Conservation (phyloP, 2,329 filamentous ascomycete species). For the Cryphonectria parasitica region DNA sequence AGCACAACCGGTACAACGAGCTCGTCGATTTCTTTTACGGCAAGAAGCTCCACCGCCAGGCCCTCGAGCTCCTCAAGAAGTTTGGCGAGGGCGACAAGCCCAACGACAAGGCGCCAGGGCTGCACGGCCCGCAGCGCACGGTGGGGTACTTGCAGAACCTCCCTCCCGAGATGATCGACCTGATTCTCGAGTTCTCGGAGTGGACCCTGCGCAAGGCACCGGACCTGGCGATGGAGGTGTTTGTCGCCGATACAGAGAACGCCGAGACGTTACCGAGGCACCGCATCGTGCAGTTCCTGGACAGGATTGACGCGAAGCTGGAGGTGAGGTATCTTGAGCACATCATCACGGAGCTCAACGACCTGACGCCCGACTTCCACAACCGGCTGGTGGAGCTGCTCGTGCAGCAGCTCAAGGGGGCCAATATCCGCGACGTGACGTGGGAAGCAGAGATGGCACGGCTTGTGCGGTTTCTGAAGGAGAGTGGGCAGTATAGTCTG, state of each 20-base stretch:
- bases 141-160: conserved; percentile 89
- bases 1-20: conserved; percentile 87
- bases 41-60: conserved; percentile 88
- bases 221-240: conserved; percentile 85
- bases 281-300: conserved; percentile 74
- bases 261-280: conserved; percentile 85
- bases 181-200: conserved; percentile 87
- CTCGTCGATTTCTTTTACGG: conserved; percentile 97
- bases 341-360: conserved; percentile 83
- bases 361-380: conserved; percentile 84
- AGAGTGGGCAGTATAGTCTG: conserved; percentile 80
- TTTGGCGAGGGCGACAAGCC: conserved; percentile 69
- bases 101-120: conserved; percentile 54
- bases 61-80: conserved; percentile 77
- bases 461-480: conserved; percentile 74
- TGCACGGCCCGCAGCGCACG: conserved; percentile 83
- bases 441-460: conserved; percentile 65
- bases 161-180: conserved; percentile 82
- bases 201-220: conserved; percentile 81
- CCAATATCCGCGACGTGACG: conserved; percentile 45
- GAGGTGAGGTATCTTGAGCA: conserved; percentile 88
- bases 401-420: conserved; percentile 59
- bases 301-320: conserved; percentile 68
- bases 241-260: conserved; percentile 91
- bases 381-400: conserved; percentile 76